Percentiles rank a stretch among this genome's conserved stretches.
These are phyloP conservation scores for Scutellaria galericulata DNA, from an alignment of 257 asterid genomes.

Conservation along the genomic window DNA sequence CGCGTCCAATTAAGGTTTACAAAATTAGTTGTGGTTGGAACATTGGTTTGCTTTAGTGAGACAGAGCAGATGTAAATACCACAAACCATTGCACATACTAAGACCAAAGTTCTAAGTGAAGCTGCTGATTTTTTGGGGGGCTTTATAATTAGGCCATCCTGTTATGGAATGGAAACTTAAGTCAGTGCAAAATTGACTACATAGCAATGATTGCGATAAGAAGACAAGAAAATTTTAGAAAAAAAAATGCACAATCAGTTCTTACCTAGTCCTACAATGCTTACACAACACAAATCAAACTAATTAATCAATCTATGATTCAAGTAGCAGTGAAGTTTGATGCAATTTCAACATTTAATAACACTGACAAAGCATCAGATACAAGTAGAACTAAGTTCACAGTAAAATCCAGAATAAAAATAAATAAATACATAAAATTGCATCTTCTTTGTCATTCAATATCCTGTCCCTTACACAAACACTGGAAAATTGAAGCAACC, in stretches of 20 bases:
- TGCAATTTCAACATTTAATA: background rate
- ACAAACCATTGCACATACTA: constrained; percentile 61
- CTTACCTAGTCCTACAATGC: background rate
- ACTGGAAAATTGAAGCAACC: background rate
- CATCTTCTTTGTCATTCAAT: background rate
- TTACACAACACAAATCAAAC: background rate
- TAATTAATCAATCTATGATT: background rate
- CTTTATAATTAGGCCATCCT: constrained; percentile 60
- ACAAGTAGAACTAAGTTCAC: background rate
- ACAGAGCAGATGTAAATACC: constrained; percentile 71
- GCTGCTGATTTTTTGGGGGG: constrained; percentile 69
- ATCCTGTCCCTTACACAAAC: background rate
- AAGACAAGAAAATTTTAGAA: background rate
- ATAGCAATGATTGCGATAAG: constrained; percentile 13
- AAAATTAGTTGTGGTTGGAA: constrained; percentile 36
- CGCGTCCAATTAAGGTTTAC: constrained; percentile 33
- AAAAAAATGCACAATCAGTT: background rate
- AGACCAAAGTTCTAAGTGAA: constrained; percentile 55
- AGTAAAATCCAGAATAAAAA: background rate
- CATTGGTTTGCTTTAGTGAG: constrained; percentile 60
- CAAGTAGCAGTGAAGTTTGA: background rate
- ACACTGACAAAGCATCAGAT: too few species aligned
- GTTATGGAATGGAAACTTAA: constrained; percentile 19
- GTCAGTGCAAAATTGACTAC: constrained; percentile 2
- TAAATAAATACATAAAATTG: background rate